Base-by-base conservation (phyloP, 192 early-diverging fungal species). In the Gaertneriomyces sp. region DNA sequence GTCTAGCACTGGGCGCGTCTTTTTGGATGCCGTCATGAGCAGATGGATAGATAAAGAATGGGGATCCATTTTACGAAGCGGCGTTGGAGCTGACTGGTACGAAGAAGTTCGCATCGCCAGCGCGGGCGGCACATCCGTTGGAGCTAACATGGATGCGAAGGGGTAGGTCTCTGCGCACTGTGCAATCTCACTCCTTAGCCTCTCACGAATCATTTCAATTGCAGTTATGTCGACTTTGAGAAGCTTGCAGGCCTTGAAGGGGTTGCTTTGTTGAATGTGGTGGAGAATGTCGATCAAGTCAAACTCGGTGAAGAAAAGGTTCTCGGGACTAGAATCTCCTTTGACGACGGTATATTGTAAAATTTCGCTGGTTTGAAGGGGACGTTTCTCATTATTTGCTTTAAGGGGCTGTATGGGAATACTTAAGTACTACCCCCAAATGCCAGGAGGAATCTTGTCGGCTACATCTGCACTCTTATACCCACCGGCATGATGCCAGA, bases 221-320 rank as follows among this genome's bases (percentile, higher is more conserved):
- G 3, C 50, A 76, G 90, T 6, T 69, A 76, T 60, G 91, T 93
- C 7, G 97, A 98, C 64, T 91, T 95, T 76, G 95, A 96, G 73
- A 92, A 92, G 64, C 86, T 99, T 43, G 81, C 87, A 39, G 91
- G 93, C 5, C 81, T 98, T 14, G 79, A 87, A 14, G 93, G 93
- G 9, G 87, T 94, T 71, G 84, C 90, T 17, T 58, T 99, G 5
- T 89, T 88, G 17, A 99, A 99, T 69, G 81, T 84, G 42, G 90
- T 98, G 4, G 64, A 70, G 42, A 98, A 98, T 55, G 71, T 80
- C 1, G 80, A 86, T 25, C 83, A 88, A 3, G 72, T 95, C 54
- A 76, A 78, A 17, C 72, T 72, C 12, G 80, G 76, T 19, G 73
- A 76, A 6, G 66, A 65, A 44, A 96, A 96, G 74, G 67, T 81